Conservation (phyloP, 23 red algal genomes). For the Agarophyton chilense region DNA sequence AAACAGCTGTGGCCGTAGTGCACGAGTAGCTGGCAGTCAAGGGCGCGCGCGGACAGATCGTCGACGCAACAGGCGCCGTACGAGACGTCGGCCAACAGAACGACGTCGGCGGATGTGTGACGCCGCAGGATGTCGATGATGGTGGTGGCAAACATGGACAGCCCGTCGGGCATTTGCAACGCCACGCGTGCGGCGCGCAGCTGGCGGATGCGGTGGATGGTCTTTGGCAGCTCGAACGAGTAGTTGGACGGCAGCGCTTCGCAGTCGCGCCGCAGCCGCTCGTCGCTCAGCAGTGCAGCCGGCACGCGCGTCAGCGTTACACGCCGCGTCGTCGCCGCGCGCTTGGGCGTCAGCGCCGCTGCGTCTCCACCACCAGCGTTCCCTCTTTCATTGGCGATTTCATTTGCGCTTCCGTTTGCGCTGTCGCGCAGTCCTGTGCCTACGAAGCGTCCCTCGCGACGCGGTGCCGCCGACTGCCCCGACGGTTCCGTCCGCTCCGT, state of each 20-base stretch:
- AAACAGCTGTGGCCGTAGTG: slow-evolving; percentile 99
- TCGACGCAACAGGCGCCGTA: slow-evolving; percentile 99
- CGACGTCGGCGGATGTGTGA: slow-evolving; percentile 24
- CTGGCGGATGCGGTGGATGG: slow-evolving; percentile 85
- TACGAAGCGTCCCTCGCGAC: slow-evolving; percentile 29
- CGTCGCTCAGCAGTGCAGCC: slow-evolving; percentile 45
- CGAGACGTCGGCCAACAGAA: slow-evolving; percentile 92
- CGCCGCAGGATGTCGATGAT: slow-evolving; percentile 77
- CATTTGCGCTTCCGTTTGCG: too few relatives aligned
- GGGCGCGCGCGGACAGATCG: slow-evolving; percentile 78
- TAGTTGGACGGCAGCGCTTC: slow-evolving; percentile 73
- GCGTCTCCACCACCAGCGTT: too few relatives aligned
- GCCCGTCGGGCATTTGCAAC: slow-evolving; percentile 96
- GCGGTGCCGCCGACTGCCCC: neutral
- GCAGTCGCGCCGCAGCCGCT: slow-evolving; percentile 27
- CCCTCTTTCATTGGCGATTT: too few relatives aligned
- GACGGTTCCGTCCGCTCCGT: neutral
- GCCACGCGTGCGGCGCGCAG: slow-evolving; percentile 65
- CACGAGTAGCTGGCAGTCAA: slow-evolving; percentile 87
- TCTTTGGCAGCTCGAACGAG: slow-evolving; percentile 82
- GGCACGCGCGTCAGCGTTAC: slow-evolving; percentile 42
- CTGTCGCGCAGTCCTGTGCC: slow-evolving; percentile 19
- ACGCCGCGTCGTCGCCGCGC: neutral
- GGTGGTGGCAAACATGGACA: slow-evolving; percentile 82
- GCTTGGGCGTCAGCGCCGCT: neutral